These are phyloP conservation scores for Xylariales sp. DNA, from an alignment of 2,329 filamentous ascomycete genomes.

Conservation along the genomic window DNA sequence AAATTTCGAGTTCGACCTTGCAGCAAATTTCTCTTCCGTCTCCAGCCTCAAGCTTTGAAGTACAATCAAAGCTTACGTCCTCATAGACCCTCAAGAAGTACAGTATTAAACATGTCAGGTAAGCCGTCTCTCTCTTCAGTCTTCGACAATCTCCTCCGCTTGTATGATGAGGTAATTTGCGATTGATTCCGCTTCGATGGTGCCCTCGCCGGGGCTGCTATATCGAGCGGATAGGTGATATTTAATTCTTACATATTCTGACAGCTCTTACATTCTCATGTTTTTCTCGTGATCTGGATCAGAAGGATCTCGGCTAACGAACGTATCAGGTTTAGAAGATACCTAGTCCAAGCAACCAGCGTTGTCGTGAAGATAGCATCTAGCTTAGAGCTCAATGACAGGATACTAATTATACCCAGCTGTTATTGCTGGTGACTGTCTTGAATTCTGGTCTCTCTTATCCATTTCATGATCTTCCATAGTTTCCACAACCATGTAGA, in stretches of 20 bases:
- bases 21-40: slow-evolving; percentile 1
- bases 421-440: too few species aligned
- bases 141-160: slow-evolving; percentile 17
- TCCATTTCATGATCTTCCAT: too few species aligned
- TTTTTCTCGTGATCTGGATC: too few species aligned
- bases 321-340: neutral
- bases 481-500: too few species aligned
- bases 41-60: too few species aligned
- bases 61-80: too few species aligned
- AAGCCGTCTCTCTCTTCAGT: slow-evolving; percentile 10
- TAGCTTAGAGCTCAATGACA: too few species aligned
- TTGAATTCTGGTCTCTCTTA: too few species aligned
- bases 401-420: too few species aligned
- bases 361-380: too few species aligned
- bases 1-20: neutral
- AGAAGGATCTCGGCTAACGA: neutral
- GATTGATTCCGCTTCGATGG: slow-evolving; percentile 86
- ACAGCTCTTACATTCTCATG: slow-evolving; percentile 44
- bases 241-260: slow-evolving; percentile 99
- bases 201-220: slow-evolving; percentile 86
- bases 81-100: too few species aligned
- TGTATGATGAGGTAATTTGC: slow-evolving; percentile 98
- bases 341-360: too few species aligned
- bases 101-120: slow-evolving; percentile 5
- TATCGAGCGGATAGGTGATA: slow-evolving; percentile 77